phyloP scores from a whole-genome alignment of 176 grass and related monocot species.

The Metroxylon sagu region DNA sequence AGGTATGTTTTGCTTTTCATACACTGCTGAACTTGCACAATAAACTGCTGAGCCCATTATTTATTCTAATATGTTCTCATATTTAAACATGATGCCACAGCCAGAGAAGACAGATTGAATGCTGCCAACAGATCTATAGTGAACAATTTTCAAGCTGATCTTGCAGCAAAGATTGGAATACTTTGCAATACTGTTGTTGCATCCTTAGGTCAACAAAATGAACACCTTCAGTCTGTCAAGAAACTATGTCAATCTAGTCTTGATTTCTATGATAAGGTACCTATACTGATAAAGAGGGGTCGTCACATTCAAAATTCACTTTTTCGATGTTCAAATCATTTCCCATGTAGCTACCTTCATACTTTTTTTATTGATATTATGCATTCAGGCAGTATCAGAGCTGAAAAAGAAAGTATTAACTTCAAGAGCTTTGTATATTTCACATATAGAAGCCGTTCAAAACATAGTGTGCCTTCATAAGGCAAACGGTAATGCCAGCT shows the following conservation, averaged over 20 bases:
- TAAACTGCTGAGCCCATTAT: no score
- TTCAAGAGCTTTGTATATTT: constrained; percentile 67
- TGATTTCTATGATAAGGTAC: constrained; percentile 86
- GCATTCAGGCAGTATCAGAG: constrained; percentile 54
- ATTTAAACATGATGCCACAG: constrained; percentile 18
- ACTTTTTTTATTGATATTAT: not conserved
- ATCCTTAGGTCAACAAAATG: constrained; percentile 68
- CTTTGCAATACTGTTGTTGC: constrained; percentile 61
- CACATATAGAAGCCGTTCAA: constrained; percentile 80
- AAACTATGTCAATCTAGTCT: constrained; percentile 72
- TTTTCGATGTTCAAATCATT: not conserved
- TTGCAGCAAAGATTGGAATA: constrained; percentile 59
- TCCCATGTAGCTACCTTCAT: not conserved
- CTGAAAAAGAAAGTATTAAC: constrained; percentile 74
- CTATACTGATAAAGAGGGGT: not conserved
- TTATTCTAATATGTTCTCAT: not conserved
- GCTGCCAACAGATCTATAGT: constrained; percentile 77
- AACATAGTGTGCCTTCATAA: constrained; percentile 90
- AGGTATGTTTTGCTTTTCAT: constrained; percentile 23
- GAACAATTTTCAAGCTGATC: constrained; percentile 63
- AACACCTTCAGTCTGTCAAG: constrained; percentile 65
- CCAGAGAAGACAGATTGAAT: constrained; percentile 63
- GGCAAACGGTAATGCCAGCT: constrained; percentile 50
- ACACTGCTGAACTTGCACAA: no score
- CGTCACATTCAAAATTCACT: not conserved